Evolutionary conservation across 2,329 filamentous ascomycete species (phyloP).

Genomic region (Colletotrichum neosansevieriae): DNA sequence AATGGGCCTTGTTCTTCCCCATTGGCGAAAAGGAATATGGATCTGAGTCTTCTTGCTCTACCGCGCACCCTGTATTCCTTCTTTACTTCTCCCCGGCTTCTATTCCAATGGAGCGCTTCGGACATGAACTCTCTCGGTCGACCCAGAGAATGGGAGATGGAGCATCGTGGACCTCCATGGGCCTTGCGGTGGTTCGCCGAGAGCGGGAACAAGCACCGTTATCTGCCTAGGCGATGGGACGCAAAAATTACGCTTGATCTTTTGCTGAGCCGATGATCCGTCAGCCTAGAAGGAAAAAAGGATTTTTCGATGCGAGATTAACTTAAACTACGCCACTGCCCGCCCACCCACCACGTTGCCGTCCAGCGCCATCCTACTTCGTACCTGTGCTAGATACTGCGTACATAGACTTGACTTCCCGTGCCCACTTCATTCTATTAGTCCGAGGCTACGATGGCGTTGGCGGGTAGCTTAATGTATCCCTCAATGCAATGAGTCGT

Average conservation of each 20-base stretch:
- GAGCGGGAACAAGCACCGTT: slow-evolving; percentile 8
- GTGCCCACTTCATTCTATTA: slow-evolving; percentile 11
- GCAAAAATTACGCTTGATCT: slow-evolving; percentile 18
- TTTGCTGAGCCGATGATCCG: slow-evolving; percentile 16
- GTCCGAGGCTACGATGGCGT: slow-evolving; percentile 9
- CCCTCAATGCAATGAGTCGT: slow-evolving; percentile 7
- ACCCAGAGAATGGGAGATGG: slow-evolving; percentile 4
- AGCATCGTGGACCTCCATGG: slow-evolving; percentile 2
- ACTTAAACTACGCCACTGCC: slow-evolving; percentile 20
- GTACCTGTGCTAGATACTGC: slow-evolving; percentile 19
- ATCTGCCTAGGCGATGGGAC: slow-evolving; percentile 13
- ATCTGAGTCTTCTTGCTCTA: slow-evolving; percentile 6
- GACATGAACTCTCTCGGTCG: slow-evolving; percentile 16
- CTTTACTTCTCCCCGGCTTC: not conserved
- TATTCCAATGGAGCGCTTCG: slow-evolving; percentile 6
- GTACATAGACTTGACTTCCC: no score
- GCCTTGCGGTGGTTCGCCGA: slow-evolving; percentile 15
- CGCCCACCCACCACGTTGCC: slow-evolving; percentile 7
- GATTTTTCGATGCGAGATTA: slow-evolving; percentile 23
- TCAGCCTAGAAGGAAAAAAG: slow-evolving; percentile 6
- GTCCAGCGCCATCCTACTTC: not conserved
- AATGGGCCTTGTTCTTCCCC: not conserved
- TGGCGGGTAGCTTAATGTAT: slow-evolving; percentile 9
- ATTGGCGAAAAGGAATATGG: slow-evolving; percentile 1
- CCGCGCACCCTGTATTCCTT: not conserved